A percentile compares a stretch with the other conserved stretches of the same genome.
These are phyloP conservation scores for Beverwykella pulmonaria DNA, from an alignment of 495 filamentous ascomycete species.

Conservation along the genomic window DNA sequence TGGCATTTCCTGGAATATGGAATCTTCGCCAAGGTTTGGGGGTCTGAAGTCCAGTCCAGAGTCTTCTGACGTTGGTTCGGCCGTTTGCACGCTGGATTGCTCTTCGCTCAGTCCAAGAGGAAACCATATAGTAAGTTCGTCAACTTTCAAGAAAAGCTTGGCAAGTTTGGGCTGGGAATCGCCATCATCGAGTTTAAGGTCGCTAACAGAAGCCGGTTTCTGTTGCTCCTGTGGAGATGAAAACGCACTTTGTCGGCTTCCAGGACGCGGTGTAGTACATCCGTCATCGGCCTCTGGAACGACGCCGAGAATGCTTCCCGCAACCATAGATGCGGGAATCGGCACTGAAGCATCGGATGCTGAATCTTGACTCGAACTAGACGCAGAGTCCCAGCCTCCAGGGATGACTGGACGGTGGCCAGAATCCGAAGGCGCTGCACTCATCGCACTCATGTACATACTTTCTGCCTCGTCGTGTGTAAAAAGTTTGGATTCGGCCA, in stretches of 20 bases:
- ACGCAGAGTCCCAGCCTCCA: conserved; percentile 42
- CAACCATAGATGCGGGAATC: conserved; percentile 24
- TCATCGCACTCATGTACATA: conserved; percentile 87
- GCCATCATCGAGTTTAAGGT: not conserved
- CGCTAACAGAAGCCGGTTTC: not conserved
- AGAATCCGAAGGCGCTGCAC: conserved; percentile 34
- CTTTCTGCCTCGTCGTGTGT: conserved; percentile 92
- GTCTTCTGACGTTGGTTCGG: conserved; percentile 2
- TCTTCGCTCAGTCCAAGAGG: conserved; percentile 23
- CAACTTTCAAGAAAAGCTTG: conserved; percentile 33
- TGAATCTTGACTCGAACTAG: conserved; percentile 27
- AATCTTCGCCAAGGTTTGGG: conserved; percentile 32
- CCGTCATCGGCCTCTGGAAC: conserved; percentile 30
- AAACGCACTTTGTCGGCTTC: conserved; percentile 30
- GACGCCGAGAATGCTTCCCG: conserved; percentile 21
- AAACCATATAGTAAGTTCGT: conserved; percentile 32
- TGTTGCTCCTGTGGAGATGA: conserved; percentile 6
- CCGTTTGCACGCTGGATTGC: conserved; percentile 4
- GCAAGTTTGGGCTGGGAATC: conserved; percentile 11
- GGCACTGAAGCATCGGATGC: conserved; percentile 17
- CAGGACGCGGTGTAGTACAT: conserved; percentile 38
- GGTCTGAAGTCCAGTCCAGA: conserved; percentile 14
- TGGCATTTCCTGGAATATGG: conserved; percentile 42
- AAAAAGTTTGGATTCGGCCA: conserved; percentile 73
- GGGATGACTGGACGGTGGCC: conserved; percentile 34